A percentile compares a stretch with the other conserved stretches of the same genome.
Conservation (phyloP, 169 alveolate genomes). For the Theileria annulata region DNA sequence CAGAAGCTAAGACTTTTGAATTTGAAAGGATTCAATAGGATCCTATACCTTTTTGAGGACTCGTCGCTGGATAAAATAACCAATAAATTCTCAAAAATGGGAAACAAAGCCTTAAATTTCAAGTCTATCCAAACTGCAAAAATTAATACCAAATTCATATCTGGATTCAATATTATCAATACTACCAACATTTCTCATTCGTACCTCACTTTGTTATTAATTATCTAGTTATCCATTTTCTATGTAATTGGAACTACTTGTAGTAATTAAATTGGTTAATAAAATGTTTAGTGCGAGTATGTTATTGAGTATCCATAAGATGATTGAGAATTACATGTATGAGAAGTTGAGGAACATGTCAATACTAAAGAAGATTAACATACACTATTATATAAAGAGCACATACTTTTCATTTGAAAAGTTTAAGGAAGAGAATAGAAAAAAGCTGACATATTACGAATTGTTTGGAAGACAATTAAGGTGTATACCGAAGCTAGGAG, state of each 20-base stretch:
- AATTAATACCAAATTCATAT: slow-evolving; percentile 50
- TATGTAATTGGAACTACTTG: background rate
- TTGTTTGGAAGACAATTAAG: slow-evolving; percentile 81
- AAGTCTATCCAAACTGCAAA: slow-evolving; percentile 65
- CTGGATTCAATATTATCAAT: slow-evolving; percentile 60
- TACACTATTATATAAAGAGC: slow-evolving; percentile 3
- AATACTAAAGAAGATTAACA: slow-evolving; percentile 45
- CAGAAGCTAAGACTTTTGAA: slow-evolving; percentile 80
- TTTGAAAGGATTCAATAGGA: slow-evolving; percentile 73
- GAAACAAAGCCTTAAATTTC: slow-evolving; percentile 68
- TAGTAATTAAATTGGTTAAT: background rate
- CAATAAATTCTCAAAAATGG: slow-evolving; percentile 41
- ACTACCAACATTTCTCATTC: slow-evolving; percentile 61
- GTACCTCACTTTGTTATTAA: too few species aligned
- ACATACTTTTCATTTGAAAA: slow-evolving; percentile 27
- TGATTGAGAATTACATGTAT: slow-evolving; percentile 68
- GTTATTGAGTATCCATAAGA: slow-evolving; percentile 68
- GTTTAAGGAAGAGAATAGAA: slow-evolving; percentile 69
- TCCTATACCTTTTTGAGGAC: slow-evolving; percentile 78
- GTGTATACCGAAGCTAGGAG: slow-evolving; percentile 76
- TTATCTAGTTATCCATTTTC: too few species aligned
- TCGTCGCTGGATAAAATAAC: slow-evolving; percentile 34
- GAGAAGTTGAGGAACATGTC: slow-evolving; percentile 62
- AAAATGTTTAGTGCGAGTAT: slow-evolving; percentile 58
- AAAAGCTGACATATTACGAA: slow-evolving; percentile 74